Base-by-base conservation (phyloP, 257 asterid genomes). In the Thymus mandschuricus region DNA sequence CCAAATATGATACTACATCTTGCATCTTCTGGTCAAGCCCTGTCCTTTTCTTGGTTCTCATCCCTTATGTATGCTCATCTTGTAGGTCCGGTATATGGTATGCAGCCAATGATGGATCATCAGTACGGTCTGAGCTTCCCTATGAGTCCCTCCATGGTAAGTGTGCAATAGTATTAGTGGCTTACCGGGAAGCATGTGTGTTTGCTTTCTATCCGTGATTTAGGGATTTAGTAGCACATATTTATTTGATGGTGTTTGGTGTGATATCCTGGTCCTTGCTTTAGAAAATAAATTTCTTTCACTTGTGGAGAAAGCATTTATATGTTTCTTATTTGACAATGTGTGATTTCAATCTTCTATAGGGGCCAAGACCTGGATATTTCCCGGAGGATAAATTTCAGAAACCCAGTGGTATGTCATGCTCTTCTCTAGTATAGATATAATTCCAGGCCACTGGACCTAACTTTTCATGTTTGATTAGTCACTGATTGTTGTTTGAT, bases 51-150 rank as follows among this genome's bases (percentile, higher is more conserved):
- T 63, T 58, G 40, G 48, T 50, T 73, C 34, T 56, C 59, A 46
- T 45, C 51, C 66, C 33, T 41, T 72, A 8, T 74, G n/a, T 48
- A 58, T 74, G 48, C 44, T 41, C 58, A 35, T 27, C 38, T 78
- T 85, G 54, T 81, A 92, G 96, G 95, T 79, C 91, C 92, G 66
- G 78, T 90, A 73, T 92, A 89, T 78, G 92, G 95, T 71, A 81
- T 90, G 78, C 96, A 96, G 15, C 91, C 96, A 15, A 57, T 89
- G 77, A 72, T 92, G 86, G 96, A 90, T 75, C 84, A 90, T 75
- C 84, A 89, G 69, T 92, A 90, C 68, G 91, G 95, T 60, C 63
- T 86, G 49, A 75, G 81, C 50, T 79, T 88, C 75, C 96, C 96
- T 21, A 79, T 92, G 86, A 83, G 87, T 75, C 86, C 93, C 72